These are phyloP conservation scores for Carnegiea gigantea DNA, from an alignment of 179 eudicot genomes.

Conservation along the genomic window DNA sequence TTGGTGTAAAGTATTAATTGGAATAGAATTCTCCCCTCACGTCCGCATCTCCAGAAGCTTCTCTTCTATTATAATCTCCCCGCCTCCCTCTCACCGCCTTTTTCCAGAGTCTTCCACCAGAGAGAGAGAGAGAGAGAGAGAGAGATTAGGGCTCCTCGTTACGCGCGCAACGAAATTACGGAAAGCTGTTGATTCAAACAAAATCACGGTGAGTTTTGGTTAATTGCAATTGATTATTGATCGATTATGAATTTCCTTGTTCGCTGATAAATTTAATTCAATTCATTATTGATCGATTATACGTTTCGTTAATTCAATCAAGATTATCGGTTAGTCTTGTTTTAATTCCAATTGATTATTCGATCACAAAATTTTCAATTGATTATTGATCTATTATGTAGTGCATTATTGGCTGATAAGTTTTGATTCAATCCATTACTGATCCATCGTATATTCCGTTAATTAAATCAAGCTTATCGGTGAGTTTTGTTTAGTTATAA, in stretches of 20 bases:
- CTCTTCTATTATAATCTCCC: conserved; percentile 20
- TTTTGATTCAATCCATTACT: neutral
- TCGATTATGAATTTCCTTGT: neutral
- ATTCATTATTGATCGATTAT: too few relatives aligned
- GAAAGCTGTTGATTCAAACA: neutral
- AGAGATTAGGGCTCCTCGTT: neutral
- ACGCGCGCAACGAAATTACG: neutral
- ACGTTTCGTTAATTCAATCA: too few relatives aligned
- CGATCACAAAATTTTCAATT: neutral
- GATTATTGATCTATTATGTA: neutral
- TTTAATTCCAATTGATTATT: neutral
- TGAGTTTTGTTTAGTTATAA: neutral
- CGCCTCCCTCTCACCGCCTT: neutral
- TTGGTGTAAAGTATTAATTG: neutral
- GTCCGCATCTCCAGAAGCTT: conserved; percentile 53
- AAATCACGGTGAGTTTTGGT: neutral
- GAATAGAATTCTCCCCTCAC: neutral
- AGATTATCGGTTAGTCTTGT: neutral
- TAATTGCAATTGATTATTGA: neutral
- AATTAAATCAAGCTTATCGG: neutral
- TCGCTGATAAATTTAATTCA: neutral
- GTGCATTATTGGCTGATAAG: neutral
- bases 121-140: conserved; percentile 4
- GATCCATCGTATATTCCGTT: neutral
- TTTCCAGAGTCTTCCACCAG: conserved; percentile 5